phyloP scores from a whole-genome alignment of 371 early-diverging fungal species.

The Synchytrium microbalum region DNA sequence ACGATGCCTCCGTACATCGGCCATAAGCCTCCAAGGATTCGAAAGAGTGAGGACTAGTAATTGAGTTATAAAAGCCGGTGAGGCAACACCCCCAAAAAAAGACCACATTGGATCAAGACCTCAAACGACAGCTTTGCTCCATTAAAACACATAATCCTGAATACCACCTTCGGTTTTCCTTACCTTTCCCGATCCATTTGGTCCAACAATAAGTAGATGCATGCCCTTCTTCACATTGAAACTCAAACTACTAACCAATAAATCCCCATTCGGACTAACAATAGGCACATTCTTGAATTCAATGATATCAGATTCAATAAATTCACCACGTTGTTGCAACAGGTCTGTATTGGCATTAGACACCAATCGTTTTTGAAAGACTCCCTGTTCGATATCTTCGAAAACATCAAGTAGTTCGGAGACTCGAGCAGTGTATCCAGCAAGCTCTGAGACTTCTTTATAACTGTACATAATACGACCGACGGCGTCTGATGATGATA shows the following conservation, averaged over 20 bases:
- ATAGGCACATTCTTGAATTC: conserved; percentile 84
- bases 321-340: conserved; percentile 20
- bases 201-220: conserved; percentile 74
- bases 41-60: conserved; percentile 80
- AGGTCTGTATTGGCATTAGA: conserved; percentile 29
- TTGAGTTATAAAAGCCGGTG: no score
- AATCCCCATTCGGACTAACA: conserved; percentile 88
- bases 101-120: conserved; percentile 1
- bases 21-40: conserved; percentile 82
- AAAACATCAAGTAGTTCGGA: conserved; percentile 55
- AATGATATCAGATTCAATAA: conserved; percentile 48
- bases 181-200: conserved; percentile 74
- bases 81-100: no score
- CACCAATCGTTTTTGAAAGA: conserved; percentile 34
- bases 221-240: conserved; percentile 66
- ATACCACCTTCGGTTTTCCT: conserved; percentile 4
- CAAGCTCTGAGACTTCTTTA: conserved; percentile 78
- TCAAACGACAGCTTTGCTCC: background rate
- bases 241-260: conserved; percentile 72
- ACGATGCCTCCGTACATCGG: conserved; percentile 62
- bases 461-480: conserved; percentile 56
- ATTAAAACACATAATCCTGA: background rate
- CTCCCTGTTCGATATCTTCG: conserved; percentile 33
- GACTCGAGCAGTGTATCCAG: conserved; percentile 78
- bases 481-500: conserved; percentile 39